Percentiles rank a stretch among this genome's conserved stretches.
Evolutionary conservation across 768 basidiomycete species (phyloP).

Genomic region (Pleurotus djamor): DNA sequence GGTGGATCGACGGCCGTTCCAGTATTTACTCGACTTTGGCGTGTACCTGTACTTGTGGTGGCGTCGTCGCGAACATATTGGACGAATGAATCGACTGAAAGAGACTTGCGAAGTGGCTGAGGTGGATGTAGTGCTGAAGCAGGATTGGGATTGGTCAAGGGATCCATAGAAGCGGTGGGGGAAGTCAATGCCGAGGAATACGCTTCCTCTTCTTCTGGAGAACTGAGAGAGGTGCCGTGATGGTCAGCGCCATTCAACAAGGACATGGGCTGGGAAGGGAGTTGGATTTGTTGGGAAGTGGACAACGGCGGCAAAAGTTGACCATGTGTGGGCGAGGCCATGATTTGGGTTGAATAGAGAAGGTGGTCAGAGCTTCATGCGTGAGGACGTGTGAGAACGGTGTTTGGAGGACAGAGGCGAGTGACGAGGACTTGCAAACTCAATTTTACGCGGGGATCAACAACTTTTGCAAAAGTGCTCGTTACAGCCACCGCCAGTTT

Average conservation of each 20-base stretch:
- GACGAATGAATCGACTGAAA: slow-evolving; percentile 78
- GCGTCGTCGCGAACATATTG: slow-evolving; percentile 36
- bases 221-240: not conserved
- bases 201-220: slow-evolving; percentile 14
- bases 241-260: not conserved
- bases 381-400: not conserved
- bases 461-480: not conserved
- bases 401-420: not conserved
- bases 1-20: slow-evolving; percentile 31
- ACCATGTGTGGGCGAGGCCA: not conserved
- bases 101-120: slow-evolving; percentile 61
- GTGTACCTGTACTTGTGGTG: slow-evolving; percentile 23
- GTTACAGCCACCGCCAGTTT: not conserved
- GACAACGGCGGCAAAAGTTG: not conserved
- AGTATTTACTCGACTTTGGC: slow-evolving; percentile 34
- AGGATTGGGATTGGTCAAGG: slow-evolving; percentile 17
- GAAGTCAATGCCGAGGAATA: slow-evolving; percentile 13
- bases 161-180: slow-evolving; percentile 12
- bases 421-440: not conserved
- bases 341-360: not conserved
- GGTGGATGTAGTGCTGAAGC: slow-evolving; percentile 27
- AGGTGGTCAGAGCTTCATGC: not conserved
- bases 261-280: not conserved
- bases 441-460: too few species aligned
- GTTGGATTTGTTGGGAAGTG: not conserved